Base-by-base conservation (phyloP, 768 basidiomycete species). In the Nevesoporus exiguus region DNA sequence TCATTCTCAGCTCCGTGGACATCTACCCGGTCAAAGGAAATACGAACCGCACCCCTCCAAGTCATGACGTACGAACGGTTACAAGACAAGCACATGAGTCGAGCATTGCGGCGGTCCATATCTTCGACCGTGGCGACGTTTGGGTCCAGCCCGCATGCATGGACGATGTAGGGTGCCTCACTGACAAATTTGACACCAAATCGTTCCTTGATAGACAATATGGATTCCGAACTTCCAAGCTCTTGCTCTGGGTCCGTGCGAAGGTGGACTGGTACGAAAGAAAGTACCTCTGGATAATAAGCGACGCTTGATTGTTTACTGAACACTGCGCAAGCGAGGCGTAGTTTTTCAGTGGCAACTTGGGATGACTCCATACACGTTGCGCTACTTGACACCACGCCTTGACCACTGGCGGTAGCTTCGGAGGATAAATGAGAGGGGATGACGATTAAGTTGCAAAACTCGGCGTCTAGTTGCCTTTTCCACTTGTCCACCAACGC, bases 71-170 rank as follows among this genome's bases (percentile, higher is more conserved):
- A 27, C 7, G 14, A 2, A 10, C 2, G 9, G 13, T 21, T 7
- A 22, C 51, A 52, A 6, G 3, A 3, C 43, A 45, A 5, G 17
- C 43, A 52, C 27, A 15, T 36, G 3, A 52, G 8, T 21, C 43
- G 30, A 24, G 52, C 56, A 30, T 57, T 54, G 8, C 33, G 25
- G 43, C 42, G 34, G 36, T 53, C 56, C 51, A 57, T 43, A 17
- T 57, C 51, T 30, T 51, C 22, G 5, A 39, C 34, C 3, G 52
- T 52, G 43, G 51, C 51, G 1, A 52, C 33, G 17, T 22, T 29
- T 6, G 51, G 42, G 45, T 52, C 47, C 22, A 57, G 25, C 7
- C 56, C 55, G 19, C 55, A 51, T 2, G 55, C 45, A 25, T 29
- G 21, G 7, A 56, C 39, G 21, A 56, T 36, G 17, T 55, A 41